These are phyloP conservation scores for Gossypium rotundifolium DNA, from an alignment of 345 rosid genomes.

Conservation along the genomic window DNA sequence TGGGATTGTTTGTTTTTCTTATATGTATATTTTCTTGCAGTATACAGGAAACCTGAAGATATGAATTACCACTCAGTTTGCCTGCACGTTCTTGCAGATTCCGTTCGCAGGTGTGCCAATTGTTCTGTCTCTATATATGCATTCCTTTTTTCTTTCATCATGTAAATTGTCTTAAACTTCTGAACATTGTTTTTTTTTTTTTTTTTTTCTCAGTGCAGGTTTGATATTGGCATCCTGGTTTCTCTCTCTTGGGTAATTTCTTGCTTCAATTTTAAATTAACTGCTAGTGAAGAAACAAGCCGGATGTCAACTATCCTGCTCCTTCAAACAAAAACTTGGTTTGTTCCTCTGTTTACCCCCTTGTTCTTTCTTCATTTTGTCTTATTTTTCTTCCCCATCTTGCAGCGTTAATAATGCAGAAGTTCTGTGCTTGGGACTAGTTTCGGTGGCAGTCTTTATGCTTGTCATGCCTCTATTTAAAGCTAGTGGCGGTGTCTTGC, in stretches of 20 bases:
- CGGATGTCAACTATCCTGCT: neutral
- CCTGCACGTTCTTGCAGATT: conserved; percentile 91
- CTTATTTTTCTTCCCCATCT: conserved; percentile 14
- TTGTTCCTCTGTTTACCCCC: neutral
- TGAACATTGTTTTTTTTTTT: neutral
- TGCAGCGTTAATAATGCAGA: conserved; percentile 92
- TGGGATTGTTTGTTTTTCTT: conserved; percentile 4
- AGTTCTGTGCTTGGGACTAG: conserved; percentile 88
- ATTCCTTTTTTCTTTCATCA: neutral
- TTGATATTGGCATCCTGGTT: conserved; percentile 96
- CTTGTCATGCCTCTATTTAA: conserved; percentile 87
- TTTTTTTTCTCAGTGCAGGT: conserved; percentile 86
- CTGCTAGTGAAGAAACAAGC: neutral
- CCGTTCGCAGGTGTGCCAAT: conserved; percentile 68
- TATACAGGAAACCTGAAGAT: conserved; percentile 90
- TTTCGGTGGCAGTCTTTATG: conserved; percentile 71
- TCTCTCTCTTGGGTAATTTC: conserved; percentile 75
- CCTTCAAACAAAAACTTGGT: neutral
- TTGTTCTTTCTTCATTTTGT: neutral
- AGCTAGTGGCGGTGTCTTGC: conserved; percentile 72
- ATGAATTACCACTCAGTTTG: conserved; percentile 95
- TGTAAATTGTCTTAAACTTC: conserved; percentile 28
- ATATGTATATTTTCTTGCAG: conserved; percentile 36
- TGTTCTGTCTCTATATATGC: conserved; percentile 10
- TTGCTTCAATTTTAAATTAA: conserved; percentile 11